phyloP scores from a whole-genome alignment of 2,329 filamentous ascomycete genomes.

The Colletotrichum scovillei region DNA sequence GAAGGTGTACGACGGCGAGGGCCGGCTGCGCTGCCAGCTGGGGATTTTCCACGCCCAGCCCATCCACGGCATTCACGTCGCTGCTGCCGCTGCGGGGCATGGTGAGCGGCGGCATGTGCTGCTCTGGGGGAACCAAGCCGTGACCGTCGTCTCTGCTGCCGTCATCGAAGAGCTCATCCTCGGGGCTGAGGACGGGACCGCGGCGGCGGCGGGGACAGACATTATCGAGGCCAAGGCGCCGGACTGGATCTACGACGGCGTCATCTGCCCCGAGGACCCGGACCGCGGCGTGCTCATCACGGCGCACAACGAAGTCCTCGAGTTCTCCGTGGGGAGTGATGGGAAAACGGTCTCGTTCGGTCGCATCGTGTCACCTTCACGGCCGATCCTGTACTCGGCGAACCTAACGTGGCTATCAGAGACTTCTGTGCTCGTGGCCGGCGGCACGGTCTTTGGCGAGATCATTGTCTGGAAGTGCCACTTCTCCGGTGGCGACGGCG shows the following conservation, averaged over 20 bases:
- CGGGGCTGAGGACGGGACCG: too few relatives aligned
- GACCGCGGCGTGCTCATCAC: conserved; percentile 74
- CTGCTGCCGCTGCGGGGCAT: conserved; percentile 26
- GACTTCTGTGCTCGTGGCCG: conserved; percentile 77
- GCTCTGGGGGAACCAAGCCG: conserved; percentile 76
- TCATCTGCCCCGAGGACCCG: conserved; percentile 58
- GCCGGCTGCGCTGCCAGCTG: conserved; percentile 52
- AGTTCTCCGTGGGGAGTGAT: conserved; percentile 51
- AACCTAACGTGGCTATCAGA: conserved; percentile 72
- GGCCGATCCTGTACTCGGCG: conserved; percentile 90
- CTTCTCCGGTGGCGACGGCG: conserved; percentile 43
- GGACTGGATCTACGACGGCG: conserved; percentile 84
- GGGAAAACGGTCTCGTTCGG: conserved; percentile 54
- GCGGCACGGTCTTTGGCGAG: conserved; percentile 94
- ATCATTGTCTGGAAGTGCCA: conserved; percentile 87
- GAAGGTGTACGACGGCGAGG: conserved; percentile 60
- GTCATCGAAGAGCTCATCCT: conserved; percentile 44
- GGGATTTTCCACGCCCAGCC: conserved; percentile 74
- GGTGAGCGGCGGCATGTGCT: conserved; percentile 52
- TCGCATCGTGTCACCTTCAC: conserved; percentile 71
- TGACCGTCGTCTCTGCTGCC: conserved; percentile 55
- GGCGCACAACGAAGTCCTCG: conserved; percentile 85
- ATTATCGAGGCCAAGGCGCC: conserved; percentile 59
- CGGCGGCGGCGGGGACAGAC: too few relatives aligned
- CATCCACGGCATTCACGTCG: conserved; percentile 77